Evolutionary conservation across 805 yeast species (phyloP), one percentile per base, ranked within the genome.

Genomic region (Ogataea corticis): DNA sequence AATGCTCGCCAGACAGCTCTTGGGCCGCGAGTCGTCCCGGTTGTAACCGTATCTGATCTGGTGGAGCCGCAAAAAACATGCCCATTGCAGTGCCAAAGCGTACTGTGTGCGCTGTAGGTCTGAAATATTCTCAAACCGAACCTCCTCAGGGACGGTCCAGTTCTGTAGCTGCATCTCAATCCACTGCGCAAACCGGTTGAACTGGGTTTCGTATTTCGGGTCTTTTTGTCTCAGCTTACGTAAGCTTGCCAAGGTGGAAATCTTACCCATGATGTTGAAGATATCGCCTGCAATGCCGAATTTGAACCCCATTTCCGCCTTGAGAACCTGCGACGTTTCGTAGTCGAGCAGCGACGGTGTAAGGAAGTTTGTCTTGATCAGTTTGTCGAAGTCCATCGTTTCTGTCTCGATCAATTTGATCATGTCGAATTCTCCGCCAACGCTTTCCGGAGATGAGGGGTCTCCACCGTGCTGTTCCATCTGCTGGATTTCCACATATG

Each of bases 221-320:
- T 53, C 47, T 15, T 48, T 43, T 27, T 46, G 42, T 13, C 65
- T 42, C 7, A 34, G 39, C 15, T 41, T 34, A 39, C 66, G 44
- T 11, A 58, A 36, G 41, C 63, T 57, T 1, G 66, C 54, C 13
- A 61, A 41, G 4, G 66, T 59, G 5, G 62, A 57, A 13, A 61
- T 61, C 40, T 57, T 59, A 6, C 66, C 66, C 48, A 61, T 49
- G 6, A 49, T 51, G n/a, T 52, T 62, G 51, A 56, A 60, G 7
- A 62, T 55, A 30, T 62, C 65, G 3, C 67, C 67, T 7, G 61
- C 65, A 13, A 62, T 57, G 7, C 67, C 67, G 44, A 58, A 60
- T 37, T 52, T 57, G 46, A 62, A 61, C 4, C 65, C 65, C 36
- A 60, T 54, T 28, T 56, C 59, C 35, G 53, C 50, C 42, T 61